Base-by-base conservation (phyloP, 2,329 filamentous ascomycete species). In the Hypoxylon sp. region DNA sequence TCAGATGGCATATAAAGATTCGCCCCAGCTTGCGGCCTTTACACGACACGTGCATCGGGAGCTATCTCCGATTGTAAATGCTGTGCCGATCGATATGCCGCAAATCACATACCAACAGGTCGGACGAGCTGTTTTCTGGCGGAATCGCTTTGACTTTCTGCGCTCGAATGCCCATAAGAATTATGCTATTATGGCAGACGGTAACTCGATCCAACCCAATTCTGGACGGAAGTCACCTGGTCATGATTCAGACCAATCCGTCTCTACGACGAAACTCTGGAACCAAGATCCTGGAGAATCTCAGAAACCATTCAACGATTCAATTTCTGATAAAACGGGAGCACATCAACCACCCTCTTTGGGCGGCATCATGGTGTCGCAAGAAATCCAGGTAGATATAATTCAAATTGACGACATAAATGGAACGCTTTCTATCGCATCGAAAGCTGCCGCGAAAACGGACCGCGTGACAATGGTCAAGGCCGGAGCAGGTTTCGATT, bases 311-410 rank as follows among this genome's bases (percentile, higher is more conserved):
- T 50, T 19, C 39, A 60, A 53, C 42, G 66, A 76, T 19, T 64
- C 67, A 10, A 54, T 65, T 14, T 50, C 70, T 2, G 57, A 66
- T 44, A 62, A 51, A 35, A 44, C 47, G 44, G 64, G 54, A 13
- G 61, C 46, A 50, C 55, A 70, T 39, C 63, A 63, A 29, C 54
- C 66, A 4, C 68, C 70, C 6, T 73, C 75, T 8, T 82, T 84
- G 54, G 87, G 87, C 5, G 87, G 88, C 22, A 91, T 90, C 74
- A 85, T 90, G 81, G 85, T 90, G 5, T 87, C 86, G 24, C 86
- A 88, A 68, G 87, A 91, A 72, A 85, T 90, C 61, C 85, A 84
- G 6, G 84, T 90, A n/a, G 83, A 88, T 52, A 80, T 83, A 54
- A 70, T 70, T 29, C 72, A 72, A 50, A 71, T 78, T 5, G 77